Evolutionary conservation across 495 filamentous ascomycete genomes (phyloP).

Genomic region (Clohesyomyces aquaticus): DNA sequence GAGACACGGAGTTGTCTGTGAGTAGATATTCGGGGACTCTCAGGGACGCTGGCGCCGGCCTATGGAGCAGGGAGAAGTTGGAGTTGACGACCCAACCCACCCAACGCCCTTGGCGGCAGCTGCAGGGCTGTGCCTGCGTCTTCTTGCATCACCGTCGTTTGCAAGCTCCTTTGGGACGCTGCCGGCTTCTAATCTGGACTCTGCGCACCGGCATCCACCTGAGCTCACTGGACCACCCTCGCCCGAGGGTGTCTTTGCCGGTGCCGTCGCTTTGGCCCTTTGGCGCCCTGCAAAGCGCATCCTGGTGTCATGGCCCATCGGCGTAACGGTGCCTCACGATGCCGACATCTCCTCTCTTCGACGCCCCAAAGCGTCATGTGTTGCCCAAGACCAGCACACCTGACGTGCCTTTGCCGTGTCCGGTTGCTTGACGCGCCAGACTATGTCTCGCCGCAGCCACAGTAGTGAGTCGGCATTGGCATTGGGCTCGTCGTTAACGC

Average conservation of each 20-base stretch:
- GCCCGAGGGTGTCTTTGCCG: too few relatives aligned
- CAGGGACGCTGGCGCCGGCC: too few relatives aligned
- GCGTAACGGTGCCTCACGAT: conserved; percentile 10
- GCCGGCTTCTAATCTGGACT: too few relatives aligned
- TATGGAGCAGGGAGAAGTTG: background rate
- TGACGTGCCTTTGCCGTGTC: conserved; percentile 1
- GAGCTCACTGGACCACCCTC: too few relatives aligned
- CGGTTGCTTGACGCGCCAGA: background rate
- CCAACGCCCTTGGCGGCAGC: background rate
- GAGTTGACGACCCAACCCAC: background rate
- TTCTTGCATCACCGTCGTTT: background rate
- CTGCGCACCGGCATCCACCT: too few relatives aligned
- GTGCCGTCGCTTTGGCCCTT: too few relatives aligned
- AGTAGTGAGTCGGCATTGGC: too few relatives aligned
- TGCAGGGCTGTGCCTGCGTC: background rate
- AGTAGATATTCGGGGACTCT: background rate
- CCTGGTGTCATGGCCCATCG: conserved; percentile 8
- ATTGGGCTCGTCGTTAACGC: too few relatives aligned
- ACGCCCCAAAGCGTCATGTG: conserved; percentile 22
- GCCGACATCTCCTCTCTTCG: conserved; percentile 12
- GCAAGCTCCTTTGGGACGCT: too few relatives aligned
- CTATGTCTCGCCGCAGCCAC: conserved; percentile 1
- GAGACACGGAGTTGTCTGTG: background rate
- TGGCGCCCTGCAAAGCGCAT: too few relatives aligned
- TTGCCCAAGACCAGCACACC: conserved; percentile 4